Evolutionary conservation across 345 rosid species (phyloP), one percentile per base, ranked within the genome.

Genomic region (Aethionema arabicum): DNA sequence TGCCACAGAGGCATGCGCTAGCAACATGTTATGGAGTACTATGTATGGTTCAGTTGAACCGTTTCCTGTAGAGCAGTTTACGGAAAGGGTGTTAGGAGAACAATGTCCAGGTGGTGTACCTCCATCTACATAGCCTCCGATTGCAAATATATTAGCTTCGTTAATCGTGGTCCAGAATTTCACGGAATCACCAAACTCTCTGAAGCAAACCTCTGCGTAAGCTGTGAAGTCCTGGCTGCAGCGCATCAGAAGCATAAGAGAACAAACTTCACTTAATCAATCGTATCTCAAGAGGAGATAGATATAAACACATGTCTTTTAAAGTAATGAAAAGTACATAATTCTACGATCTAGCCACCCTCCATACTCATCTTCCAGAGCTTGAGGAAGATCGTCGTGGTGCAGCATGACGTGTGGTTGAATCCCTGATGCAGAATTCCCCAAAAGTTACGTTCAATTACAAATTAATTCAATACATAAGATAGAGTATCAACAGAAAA

Each of bases 101-200:
- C 50, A 57, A 57, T 13, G 62, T 12, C 50, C 62, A 57, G 62
- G 80, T 4, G 86, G 80, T 11, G 7, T 0, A 1, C 53, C 0
- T 44, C 83, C 86, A 0, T 0, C 0, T 27, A 57, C 78, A 70
- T 72, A 77, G 50, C 78, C 73, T 59, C 75, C 79, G 3, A 64
- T 0, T 2, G 72, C 70, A 37, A 72, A 60, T 9, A 69, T 15
- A 45, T 88, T 88, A 6, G 92, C 83, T 77, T 88, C 96, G 47
- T 85, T 82, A 40, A 85, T 59, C 2, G 95, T 87, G 6, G 63
- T 56, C 95, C 91, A 87, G 63, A 80, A 46, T 21, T 63, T 70
- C 63, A 85, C 80, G 35, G 82, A 65, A 63, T 81, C 73, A 10
- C 95, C 91, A 21, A 87, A 85, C 72, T 85, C 87, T 43, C 75